Base-by-base conservation (phyloP, 2,329 filamentous ascomycete genomes). In the Diaporthe longicolla region DNA sequence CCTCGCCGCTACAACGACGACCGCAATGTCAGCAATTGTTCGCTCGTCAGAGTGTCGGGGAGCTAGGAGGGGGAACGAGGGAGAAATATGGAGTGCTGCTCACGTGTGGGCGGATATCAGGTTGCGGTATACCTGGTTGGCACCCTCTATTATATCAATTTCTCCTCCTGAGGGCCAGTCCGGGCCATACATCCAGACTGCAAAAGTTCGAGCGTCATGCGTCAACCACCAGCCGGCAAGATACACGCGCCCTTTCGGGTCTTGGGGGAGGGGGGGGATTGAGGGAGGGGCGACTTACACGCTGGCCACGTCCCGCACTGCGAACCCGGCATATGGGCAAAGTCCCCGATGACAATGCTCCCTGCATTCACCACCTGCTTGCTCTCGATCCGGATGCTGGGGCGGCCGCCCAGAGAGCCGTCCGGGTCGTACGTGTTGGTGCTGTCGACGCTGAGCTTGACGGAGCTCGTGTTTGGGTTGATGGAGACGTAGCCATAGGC, bases 141-240 rank as follows among this genome's bases (percentile, higher is more conserved):
- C 91, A 29, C 92, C 92, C 81, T 94, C 92, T 73, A 94, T 90
- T 73, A 94, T 92, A 78, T 93, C 91, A 72, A 94, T 85, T 79
- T 94, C 92, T 74, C 92, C 92, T 48, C 86, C 85, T 6, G 80
- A 79, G 0, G 92, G 93, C 92, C 92, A 94, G 76, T 88, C 81
- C 1, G 79, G 77, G 24, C 87, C 87, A 70, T 87, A 88, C n/a
- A 86, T 81, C 88, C 88, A 90, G 79, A 89, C 74, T 75, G 59
- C 26, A 52, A 50, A 50, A 21, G 8, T 21, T 19, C 19, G 52
- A 15, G 7, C 17, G n/a, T 43, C 29, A 37, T 35, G 13, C 54
- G 29, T 68, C 63, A 68, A 37, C 32, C 48, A 54, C 15, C n/a
- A 40, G 40, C 17, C 48, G n/a, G 11, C 48, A n/a, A n/a, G n/a